Evolutionary conservation across 2,329 filamentous ascomycete species (phyloP).

Genomic region (Talaromyces rugulosus): DNA sequence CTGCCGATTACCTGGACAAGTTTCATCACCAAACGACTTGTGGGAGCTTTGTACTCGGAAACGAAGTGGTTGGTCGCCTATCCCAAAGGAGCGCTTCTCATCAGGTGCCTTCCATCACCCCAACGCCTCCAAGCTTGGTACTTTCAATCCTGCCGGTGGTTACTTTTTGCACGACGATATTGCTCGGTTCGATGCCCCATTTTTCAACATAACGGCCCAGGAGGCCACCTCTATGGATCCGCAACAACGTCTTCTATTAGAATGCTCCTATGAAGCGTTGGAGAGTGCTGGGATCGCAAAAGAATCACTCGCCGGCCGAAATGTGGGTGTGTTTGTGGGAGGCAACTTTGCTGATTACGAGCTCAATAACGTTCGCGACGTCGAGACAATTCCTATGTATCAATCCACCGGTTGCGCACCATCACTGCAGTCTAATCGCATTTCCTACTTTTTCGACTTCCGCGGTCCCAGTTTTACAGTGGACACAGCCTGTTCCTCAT

Average conservation of each 20-base stretch:
- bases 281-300: conserved; percentile 23
- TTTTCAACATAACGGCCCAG: conserved; percentile 14
- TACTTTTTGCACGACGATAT: conserved; percentile 12
- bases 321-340: conserved; percentile 15
- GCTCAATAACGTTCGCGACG: conserved; percentile 10
- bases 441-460: conserved; percentile 29
- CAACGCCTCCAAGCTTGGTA: conserved; percentile 5
- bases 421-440: conserved; percentile 19
- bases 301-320: conserved; percentile 22
- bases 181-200: conserved; percentile 13
- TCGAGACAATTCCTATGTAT: conserved; percentile 13
- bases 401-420: conserved; percentile 10
- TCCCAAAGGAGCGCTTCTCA: conserved; percentile 8
- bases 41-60: conserved; percentile 17
- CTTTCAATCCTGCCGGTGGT: conserved; percentile 8
- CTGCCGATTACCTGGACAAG: conserved; percentile 13
- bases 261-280: conserved; percentile 30
- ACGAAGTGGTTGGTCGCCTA: conserved; percentile 10
- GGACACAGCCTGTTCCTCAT: conserved; percentile 25
- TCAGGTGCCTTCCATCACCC: conserved; percentile 11
- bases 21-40: conserved; percentile 7
- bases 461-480: conserved; percentile 24
- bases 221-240: conserved; percentile 17
- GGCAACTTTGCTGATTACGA: conserved; percentile 11
- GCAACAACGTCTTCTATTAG: conserved; percentile 16